Base-by-base conservation (phyloP, 495 filamentous ascomycete genomes). In the Neurospora hispaniola region DNA sequence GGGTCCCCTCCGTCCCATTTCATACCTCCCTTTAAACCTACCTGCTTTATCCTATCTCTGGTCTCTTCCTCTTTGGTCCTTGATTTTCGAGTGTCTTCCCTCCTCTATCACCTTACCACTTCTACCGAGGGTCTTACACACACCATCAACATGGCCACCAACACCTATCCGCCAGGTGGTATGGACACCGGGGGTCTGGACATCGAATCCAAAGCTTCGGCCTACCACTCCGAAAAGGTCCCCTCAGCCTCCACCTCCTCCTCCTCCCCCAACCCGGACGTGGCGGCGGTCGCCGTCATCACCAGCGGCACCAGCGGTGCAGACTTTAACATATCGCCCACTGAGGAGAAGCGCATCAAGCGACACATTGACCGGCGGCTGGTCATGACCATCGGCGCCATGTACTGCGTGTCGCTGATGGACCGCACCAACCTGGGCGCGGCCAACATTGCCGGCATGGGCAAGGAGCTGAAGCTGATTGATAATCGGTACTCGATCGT, bases 341-440 rank as follows among this genome's bases (percentile, higher is more conserved):
- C 76, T 39, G 81, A 85, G 74, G 76, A 84, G 74, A 80, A 76
- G 72, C 69, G 40, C 20, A 85, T 93, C 76, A 88, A 91, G 69
- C 83, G 84, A 27, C 85, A 87, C 5, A 80, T 92, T 77, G 90
- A 93, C 76, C 75, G 84, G 42, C 87, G 90, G 0, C 82, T 93
- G 11, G 89, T 92, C 41, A 79, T 86, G 1, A 91, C 88, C 42
- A 82, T 89, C 4, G 90, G 91, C 6, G 78, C 88, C 74, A 84
- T 91, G 77, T 92, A 92, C 79, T 90, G 87, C 75, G 83, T 90
- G 73, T 87, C 83, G 40, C 77, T 92, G 70, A 90, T 92, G 87
- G 90, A 92, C 78, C 81, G 91, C 4, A 91, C 89, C 7, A 93
- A 93, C 78, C 75, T 92, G 75, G 84, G 86, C 70, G 84, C 84